Evolutionary conservation across 2,329 filamentous ascomycete genomes (phyloP).

Genomic region (Fusarium clavum): DNA sequence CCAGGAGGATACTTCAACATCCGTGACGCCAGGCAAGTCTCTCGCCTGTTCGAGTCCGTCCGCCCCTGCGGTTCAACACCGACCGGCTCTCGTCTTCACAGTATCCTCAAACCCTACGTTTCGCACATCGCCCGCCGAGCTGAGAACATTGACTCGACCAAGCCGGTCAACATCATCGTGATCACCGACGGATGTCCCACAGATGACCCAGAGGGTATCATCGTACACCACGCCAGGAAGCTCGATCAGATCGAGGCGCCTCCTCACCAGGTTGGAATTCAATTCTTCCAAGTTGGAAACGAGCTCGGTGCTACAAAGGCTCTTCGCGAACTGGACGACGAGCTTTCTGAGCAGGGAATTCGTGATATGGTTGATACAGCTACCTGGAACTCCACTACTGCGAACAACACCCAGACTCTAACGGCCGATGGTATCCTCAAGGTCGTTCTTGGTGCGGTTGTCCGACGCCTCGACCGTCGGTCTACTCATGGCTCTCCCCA

Average conservation of each 20-base stretch:
- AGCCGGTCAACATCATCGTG: slow-evolving; percentile 90
- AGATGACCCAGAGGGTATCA: slow-evolving; percentile 80
- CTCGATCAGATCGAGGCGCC: slow-evolving; percentile 78
- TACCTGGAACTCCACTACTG: slow-evolving; percentile 70
- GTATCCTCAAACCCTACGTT: slow-evolving; percentile 81
- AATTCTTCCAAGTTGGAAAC: slow-evolving; percentile 94
- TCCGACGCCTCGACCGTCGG: slow-evolving; percentile 57
- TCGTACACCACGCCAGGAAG: slow-evolving; percentile 74
- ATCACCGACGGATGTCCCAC: slow-evolving; percentile 88
- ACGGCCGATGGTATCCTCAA: slow-evolving; percentile 82
- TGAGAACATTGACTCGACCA: slow-evolving; percentile 62
- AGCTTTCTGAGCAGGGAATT: slow-evolving; percentile 65
- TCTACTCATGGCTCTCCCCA: slow-evolving; percentile 27
- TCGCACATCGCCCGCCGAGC: slow-evolving; percentile 51
- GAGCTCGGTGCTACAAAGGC: slow-evolving; percentile 73
- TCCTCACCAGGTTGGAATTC: slow-evolving; percentile 86
- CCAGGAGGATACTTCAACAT: slow-evolving; percentile 74
- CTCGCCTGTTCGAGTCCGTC: slow-evolving; percentile 76
- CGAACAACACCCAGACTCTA: slow-evolving; percentile 58
- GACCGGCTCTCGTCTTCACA: slow-evolving; percentile 76
- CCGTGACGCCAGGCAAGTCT: slow-evolving; percentile 66
- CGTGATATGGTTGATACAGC: slow-evolving; percentile 95
- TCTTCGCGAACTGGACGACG: slow-evolving; percentile 80
- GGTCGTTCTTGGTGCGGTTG: slow-evolving; percentile 81
- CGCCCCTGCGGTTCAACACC: slow-evolving; percentile 75